phyloP scores from a whole-genome alignment of 116 monocot genomes.

The Posidonia oceanica region DNA sequence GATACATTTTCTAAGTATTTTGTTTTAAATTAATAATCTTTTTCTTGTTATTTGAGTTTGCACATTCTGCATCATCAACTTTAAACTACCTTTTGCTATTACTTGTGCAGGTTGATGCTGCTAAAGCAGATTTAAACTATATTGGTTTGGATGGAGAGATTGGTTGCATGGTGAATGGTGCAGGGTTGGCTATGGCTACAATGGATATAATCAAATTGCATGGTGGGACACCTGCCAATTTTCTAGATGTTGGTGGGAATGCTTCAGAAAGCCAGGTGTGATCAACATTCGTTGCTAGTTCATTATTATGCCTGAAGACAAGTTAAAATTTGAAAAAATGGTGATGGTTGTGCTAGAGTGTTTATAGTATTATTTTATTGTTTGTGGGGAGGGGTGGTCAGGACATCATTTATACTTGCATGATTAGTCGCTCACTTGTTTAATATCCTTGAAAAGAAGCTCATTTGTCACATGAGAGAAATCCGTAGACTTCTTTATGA shows the following conservation, averaged over 20 bases:
- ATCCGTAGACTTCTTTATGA: too few species aligned
- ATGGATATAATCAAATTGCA: slow-evolving; percentile 98
- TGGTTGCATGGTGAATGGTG: slow-evolving; percentile 99
- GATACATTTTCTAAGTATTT: too few species aligned
- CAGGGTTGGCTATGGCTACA: slow-evolving; percentile 94
- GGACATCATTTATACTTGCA: too few species aligned
- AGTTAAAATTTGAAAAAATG: too few species aligned
- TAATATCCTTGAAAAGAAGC: too few species aligned
- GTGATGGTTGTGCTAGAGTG: too few species aligned
- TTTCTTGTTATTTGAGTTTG: neutral
- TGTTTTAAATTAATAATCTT: neutral
- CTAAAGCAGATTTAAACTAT: slow-evolving; percentile 94
- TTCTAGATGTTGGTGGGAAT: slow-evolving; percentile 94
- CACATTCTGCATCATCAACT: neutral
- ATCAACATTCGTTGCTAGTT: neutral
- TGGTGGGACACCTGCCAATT: slow-evolving; percentile 81
- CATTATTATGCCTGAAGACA: neutral
- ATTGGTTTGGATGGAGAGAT: slow-evolving; percentile 97
- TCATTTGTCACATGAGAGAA: too few species aligned
- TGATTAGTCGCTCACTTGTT: too few species aligned
- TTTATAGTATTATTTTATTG: too few species aligned
- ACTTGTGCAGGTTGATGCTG: slow-evolving; percentile 66
- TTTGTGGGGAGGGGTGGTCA: too few species aligned
- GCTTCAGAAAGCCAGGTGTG: slow-evolving; percentile 91
- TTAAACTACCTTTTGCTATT: neutral